phyloP scores from a whole-genome alignment of 441 rosid genomes.

The Jatropha podagrica region DNA sequence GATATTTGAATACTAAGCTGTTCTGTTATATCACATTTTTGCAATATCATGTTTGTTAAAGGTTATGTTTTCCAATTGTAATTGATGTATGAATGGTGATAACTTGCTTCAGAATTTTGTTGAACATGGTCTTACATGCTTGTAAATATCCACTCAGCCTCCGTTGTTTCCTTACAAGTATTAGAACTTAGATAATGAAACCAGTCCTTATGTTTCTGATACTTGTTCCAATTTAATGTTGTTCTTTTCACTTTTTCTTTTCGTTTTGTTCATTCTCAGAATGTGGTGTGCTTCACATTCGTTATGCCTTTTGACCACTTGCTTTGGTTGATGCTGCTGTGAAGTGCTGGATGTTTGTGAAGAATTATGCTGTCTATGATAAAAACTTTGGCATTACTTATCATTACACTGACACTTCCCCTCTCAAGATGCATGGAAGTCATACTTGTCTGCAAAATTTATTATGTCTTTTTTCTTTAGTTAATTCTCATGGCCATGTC shows the following conservation, averaged over 20 bases:
- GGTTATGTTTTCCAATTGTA: background rate
- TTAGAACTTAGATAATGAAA: background rate
- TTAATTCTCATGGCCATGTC: background rate
- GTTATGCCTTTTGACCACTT: background rate
- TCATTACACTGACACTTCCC: too few relatives aligned
- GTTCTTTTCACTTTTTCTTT: background rate
- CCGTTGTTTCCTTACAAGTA: background rate
- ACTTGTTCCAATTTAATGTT: background rate
- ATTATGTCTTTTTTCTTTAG: background rate
- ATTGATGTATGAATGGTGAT: too few relatives aligned
- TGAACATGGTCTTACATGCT: background rate
- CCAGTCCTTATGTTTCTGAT: background rate
- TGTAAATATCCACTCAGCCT: background rate
- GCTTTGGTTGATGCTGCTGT: constrained; percentile 6
- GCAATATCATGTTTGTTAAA: background rate
- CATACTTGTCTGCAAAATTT: background rate
- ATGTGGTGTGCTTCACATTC: background rate
- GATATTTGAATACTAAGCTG: background rate
- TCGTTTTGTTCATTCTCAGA: background rate
- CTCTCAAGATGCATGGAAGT: too few relatives aligned
- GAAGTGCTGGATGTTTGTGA: background rate
- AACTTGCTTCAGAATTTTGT: background rate
- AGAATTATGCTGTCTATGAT: background rate
- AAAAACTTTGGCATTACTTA: background rate
- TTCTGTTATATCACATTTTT: too few relatives aligned